Evolutionary conservation across 345 rosid genomes (phyloP), one percentile per base, ranked within the genome.

Genomic region (Erodium maritimum): DNA sequence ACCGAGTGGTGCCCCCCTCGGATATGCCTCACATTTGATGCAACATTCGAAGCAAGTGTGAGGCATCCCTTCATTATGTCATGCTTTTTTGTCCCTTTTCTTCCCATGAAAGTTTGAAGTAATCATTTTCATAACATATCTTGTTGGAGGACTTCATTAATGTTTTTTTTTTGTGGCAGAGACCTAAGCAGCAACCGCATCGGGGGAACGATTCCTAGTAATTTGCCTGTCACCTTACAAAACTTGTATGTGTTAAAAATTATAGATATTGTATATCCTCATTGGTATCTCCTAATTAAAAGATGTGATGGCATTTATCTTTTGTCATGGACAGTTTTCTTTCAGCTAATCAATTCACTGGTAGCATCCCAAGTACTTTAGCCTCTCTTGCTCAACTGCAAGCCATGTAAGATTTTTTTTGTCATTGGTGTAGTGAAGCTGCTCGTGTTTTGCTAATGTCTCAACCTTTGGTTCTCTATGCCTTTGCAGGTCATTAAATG

Each of bases 171-270:
- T 14, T 66, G 16, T 57, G 59, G 64, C 86, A 94, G 99, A 78
- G 96, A 85, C 71, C 79, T 94, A 46, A 90, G 95, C 82, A 90
- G 80, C 78, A 94, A 94, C 67, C 86, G 11, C 34, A 94, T 94
- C 21, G 97, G 99, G 21, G 99, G 99, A 52, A 78, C 63, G 69
- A 90, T 94, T 67, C 99, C 99, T 23, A 65, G 85, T 65, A 80
- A 48, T 73, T 79, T 94, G 65, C 99, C 99, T 7, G 65, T 64
- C 59, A 80, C 97, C n/a, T 33, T 94, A 78, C 83, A 71, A 65
- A 80, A 22, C 71, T 52, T 82, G 95, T 87, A 79, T 18, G 90
- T 62, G 50, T n/a, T 57, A 53, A 22, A 16, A 33, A 7, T 25
- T 25, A 25, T 25, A 25, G 33, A 25, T 7, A 25, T 7, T 25